phyloP scores from a whole-genome alignment of 2,329 filamentous ascomycete genomes.

The Stagonosporopsis cucurbitacearum region DNA sequence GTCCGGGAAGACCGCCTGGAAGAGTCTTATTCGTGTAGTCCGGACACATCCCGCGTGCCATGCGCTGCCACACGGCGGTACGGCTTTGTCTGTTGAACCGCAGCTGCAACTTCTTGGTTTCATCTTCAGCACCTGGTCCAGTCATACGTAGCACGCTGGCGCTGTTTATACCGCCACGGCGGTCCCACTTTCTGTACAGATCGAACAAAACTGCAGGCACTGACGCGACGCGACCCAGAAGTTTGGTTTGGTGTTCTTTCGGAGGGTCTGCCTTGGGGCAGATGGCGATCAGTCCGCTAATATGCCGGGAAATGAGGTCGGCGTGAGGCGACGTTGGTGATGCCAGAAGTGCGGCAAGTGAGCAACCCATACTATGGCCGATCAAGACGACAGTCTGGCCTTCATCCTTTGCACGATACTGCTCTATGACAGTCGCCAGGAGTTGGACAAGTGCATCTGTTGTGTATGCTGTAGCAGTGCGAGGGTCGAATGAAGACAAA shows the following conservation, averaged over 20 bases:
- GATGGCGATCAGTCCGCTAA: slow-evolving; percentile 80
- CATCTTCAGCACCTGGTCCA: slow-evolving; percentile 68
- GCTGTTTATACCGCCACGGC: slow-evolving; percentile 78
- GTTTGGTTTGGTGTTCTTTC: slow-evolving; percentile 58
- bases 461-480: slow-evolving; percentile 78
- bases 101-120: slow-evolving; percentile 71
- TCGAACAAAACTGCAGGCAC: slow-evolving; percentile 78
- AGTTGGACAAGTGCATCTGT: slow-evolving; percentile 77
- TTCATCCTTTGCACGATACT: slow-evolving; percentile 69
- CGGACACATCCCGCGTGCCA: slow-evolving; percentile 76
- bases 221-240: slow-evolving; percentile 65
- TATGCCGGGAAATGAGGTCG: slow-evolving; percentile 63
- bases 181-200: slow-evolving; percentile 77
- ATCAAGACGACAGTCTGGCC: slow-evolving; percentile 79
- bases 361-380: slow-evolving; percentile 89
- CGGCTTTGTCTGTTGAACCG: slow-evolving; percentile 83
- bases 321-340: slow-evolving; percentile 62
- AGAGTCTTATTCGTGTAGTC: slow-evolving; percentile 61
- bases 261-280: slow-evolving; percentile 76
- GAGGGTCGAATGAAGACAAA: slow-evolving; percentile 74
- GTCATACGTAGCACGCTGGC: slow-evolving; percentile 80
- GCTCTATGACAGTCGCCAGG: slow-evolving; percentile 74
- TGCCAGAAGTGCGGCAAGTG: slow-evolving; percentile 75
- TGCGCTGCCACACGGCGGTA: slow-evolving; percentile 81
- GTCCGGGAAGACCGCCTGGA: slow-evolving; percentile 70